phyloP scores from a whole-genome alignment of 148 eudicot species.

The Rhododendron vialii region DNA sequence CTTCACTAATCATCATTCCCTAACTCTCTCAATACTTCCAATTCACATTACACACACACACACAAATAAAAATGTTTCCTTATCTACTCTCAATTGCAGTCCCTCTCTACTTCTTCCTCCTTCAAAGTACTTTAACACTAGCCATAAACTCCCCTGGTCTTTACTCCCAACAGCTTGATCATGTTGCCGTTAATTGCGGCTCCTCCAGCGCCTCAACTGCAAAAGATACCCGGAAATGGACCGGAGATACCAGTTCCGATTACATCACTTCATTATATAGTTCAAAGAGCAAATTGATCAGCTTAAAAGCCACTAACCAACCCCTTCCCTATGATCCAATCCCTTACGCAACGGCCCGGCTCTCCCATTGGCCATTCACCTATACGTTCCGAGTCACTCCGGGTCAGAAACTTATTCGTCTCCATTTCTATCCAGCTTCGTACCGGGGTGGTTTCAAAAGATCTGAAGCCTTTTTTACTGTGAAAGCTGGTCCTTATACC shows the following conservation, averaged over 20 bases:
- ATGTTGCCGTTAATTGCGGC: conserved; percentile 19
- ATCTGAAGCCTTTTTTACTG: conserved; percentile 19
- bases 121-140: background rate
- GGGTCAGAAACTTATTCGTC: conserved; percentile 28
- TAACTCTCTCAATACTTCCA: background rate
- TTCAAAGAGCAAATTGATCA: conserved; percentile 7
- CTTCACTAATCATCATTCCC: background rate
- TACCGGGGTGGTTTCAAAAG: conserved; percentile 19
- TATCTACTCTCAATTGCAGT: background rate
- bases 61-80: background rate
- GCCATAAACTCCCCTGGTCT: background rate
- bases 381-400: conserved; percentile 15
- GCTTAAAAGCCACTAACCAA: conserved; percentile 1
- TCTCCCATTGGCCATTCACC: conserved; percentile 16
- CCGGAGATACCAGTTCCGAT: conserved; percentile 6
- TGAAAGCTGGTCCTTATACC: conserved; percentile 31
- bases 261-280: background rate
- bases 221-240: conserved; percentile 18
- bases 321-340: background rate
- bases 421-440: conserved; percentile 20
- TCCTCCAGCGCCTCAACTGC: conserved; percentile 12
- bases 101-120: conserved; percentile 4
- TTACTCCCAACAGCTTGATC: background rate
- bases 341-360: conserved; percentile 15
- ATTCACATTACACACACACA: background rate